These are phyloP conservation scores for Polyplosphaeria fusca DNA, from an alignment of 495 filamentous ascomycete species.

Conservation along the genomic window DNA sequence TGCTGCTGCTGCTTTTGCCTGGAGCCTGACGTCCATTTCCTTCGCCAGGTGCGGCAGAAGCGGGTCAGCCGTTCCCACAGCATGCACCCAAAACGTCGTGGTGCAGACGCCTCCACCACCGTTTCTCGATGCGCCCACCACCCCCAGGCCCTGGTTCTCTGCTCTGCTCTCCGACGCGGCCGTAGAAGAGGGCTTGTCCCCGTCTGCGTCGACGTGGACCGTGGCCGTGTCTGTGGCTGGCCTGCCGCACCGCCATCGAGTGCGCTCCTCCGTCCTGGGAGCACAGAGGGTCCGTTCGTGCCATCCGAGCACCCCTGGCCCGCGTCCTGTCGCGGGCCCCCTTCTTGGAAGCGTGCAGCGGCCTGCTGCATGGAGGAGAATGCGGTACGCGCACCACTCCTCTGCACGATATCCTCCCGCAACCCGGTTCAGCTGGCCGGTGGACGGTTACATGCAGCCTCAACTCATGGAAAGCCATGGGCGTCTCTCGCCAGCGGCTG, in stretches of 20 bases:
- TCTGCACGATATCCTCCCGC: constrained; percentile 1
- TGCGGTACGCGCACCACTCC: background rate
- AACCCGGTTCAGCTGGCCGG: constrained; percentile 27
- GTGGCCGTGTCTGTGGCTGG: constrained; percentile 18
- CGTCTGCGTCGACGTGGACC: background rate
- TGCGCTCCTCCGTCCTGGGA: constrained; percentile 12
- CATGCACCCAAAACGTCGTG: constrained; percentile 14
- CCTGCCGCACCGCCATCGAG: background rate
- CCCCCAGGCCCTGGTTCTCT: background rate
- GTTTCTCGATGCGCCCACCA: constrained; percentile 5
- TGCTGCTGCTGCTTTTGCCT: background rate
- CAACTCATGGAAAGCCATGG: constrained; percentile 21
- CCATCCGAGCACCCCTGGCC: background rate
- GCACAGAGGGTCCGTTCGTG: too few species aligned
- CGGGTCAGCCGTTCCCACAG: constrained; percentile 23
- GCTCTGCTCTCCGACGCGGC: background rate
- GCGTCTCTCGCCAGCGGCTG: constrained; percentile 8
- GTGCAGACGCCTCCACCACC: constrained; percentile 28
- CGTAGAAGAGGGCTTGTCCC: background rate
- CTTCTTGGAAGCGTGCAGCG: constrained; percentile 10
- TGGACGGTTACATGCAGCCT: constrained; percentile 30
- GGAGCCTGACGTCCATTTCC: background rate
- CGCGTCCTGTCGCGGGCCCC: constrained; percentile 1
- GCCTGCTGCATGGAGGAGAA: constrained; percentile 1
- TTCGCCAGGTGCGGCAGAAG: constrained; percentile 7